Evolutionary conservation across 129 eudicot species (phyloP), one percentile per base, ranked within the genome.

Genomic region (Solidago caesia): DNA sequence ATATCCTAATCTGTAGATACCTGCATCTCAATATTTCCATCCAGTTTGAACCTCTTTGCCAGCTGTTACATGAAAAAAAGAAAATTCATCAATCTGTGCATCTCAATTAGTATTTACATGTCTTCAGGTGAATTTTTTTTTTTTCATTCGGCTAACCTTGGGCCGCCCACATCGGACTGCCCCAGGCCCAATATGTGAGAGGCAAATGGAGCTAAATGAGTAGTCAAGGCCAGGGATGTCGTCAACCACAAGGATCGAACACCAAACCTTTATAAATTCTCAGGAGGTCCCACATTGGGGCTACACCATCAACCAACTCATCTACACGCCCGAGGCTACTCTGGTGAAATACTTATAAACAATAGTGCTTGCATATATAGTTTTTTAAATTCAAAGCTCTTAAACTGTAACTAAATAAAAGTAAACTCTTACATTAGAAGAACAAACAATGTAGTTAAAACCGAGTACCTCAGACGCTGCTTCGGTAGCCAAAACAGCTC

Each of bases 11-110:
- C 9, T 9, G 33, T 68, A 77, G 11, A 80, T 74, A 94, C 98
- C 98, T 94, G 92, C 80, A 94, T 82, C 77, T 90, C 96, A 53
- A 81, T 76, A 77, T 90, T 82, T 77, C 89, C 89, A 15, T 70
- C 92, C 55, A 94, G 87, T 61, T 58, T 87, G 87, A 88, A 90
- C 82, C 79, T 90, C 60, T 83, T 86, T 59, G 81, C 92, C 67
- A 82, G 70, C 89, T 94, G 93, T 83, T 72, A 59, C 46, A 83
- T 15, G 75, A 49, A 33, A 59, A 73, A 29, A 59, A 84, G 42
- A 84, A 16, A 70, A 45, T 29, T 8, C 47, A 72, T 72, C 61
- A 78, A 77, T 52, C 25, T n/a, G 55, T 62, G 48, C 64, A 49
- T 70, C 64, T 61, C 69, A 14, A 16, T 21, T 13, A 49, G 63